Percentiles rank a stretch among this genome's conserved stretches.
Conservation (phyloP, 2,329 filamentous ascomycete genomes). For the Paecilomyces dactylethromorphus region DNA sequence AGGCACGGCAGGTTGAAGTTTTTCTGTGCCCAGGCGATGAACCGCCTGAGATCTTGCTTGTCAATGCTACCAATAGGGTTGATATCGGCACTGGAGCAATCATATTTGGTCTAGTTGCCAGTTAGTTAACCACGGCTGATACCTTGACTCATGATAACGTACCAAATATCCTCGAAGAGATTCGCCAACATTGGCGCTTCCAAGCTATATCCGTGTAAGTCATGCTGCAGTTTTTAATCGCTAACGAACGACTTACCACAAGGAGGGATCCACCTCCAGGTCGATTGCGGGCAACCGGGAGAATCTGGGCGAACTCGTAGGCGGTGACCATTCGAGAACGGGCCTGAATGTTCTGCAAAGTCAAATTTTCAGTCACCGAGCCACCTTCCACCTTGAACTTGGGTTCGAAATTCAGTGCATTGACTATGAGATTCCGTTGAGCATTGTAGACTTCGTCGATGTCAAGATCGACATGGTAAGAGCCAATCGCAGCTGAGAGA, state of each 20-base stretch:
- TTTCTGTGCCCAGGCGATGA: slow-evolving; percentile 56
- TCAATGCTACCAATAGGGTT: slow-evolving; percentile 40
- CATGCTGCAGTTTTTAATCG: neutral
- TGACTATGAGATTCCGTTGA: slow-evolving; percentile 19
- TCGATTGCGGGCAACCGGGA: slow-evolving; percentile 50
- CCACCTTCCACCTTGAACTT: slow-evolving; percentile 59
- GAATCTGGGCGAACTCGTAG: slow-evolving; percentile 57
- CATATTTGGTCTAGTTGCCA: slow-evolving; percentile 62
- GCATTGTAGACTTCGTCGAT: slow-evolving; percentile 58
- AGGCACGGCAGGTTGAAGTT: slow-evolving; percentile 49
- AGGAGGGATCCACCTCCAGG: slow-evolving; percentile 51
- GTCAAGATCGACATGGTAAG: slow-evolving; percentile 64
- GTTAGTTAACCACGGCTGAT: slow-evolving; percentile 1
- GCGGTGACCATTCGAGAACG: slow-evolving; percentile 57
- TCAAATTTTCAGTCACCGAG: slow-evolving; percentile 25
- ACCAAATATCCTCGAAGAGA: slow-evolving; percentile 6
- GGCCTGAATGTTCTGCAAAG: slow-evolving; percentile 53
- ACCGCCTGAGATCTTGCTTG: slow-evolving; percentile 62
- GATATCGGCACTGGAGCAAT: slow-evolving; percentile 49
- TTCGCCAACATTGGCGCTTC: slow-evolving; percentile 57
- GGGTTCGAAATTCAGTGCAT: slow-evolving; percentile 54
- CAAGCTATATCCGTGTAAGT: slow-evolving; percentile 32
- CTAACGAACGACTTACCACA: slow-evolving; percentile 29
- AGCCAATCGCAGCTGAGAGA: slow-evolving; percentile 54
- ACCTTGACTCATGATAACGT: neutral